phyloP scores from a whole-genome alignment of 1,284 basidiomycete genomes.

The Cryptococcus sp. region DNA sequence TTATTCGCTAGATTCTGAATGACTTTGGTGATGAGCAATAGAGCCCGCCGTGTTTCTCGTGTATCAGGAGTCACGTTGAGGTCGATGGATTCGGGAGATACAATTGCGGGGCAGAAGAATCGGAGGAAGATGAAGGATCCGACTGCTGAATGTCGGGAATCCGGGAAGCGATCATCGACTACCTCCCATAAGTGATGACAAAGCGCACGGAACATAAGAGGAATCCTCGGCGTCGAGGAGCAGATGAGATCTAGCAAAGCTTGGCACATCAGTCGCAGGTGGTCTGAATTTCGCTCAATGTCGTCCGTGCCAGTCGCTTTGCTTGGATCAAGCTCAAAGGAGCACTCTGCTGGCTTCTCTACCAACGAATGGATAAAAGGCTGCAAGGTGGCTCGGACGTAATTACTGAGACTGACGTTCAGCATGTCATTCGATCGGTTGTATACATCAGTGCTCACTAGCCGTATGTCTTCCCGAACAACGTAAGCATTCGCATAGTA shows the following conservation, averaged over 20 bases:
- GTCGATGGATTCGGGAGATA: slow-evolving; percentile 80
- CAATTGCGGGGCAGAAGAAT: slow-evolving; percentile 72
- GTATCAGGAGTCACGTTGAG: slow-evolving; percentile 70
- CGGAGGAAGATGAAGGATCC: slow-evolving; percentile 90
- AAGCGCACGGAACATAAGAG: slow-evolving; percentile 81
- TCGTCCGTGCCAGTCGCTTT: slow-evolving; percentile 64
- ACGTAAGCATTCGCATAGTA: slow-evolving; percentile 77
- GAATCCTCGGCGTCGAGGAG: slow-evolving; percentile 69
- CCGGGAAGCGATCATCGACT: slow-evolving; percentile 79
- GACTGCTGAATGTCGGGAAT: slow-evolving; percentile 79
- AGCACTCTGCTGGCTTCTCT: slow-evolving; percentile 69
- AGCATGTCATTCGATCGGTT: slow-evolving; percentile 4
- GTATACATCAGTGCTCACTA: slow-evolving; percentile 56
- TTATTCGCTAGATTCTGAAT: slow-evolving; percentile 92
- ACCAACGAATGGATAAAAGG: slow-evolving; percentile 75
- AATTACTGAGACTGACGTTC: slow-evolving; percentile 55
- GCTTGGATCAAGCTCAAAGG: slow-evolving; percentile 75
- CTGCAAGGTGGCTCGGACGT: slow-evolving; percentile 72
- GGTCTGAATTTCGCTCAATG: slow-evolving; percentile 67
- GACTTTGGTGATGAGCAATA: slow-evolving; percentile 84
- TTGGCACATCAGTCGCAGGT: slow-evolving; percentile 71
- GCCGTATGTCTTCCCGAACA: slow-evolving; percentile 81
- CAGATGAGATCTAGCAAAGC: slow-evolving; percentile 75
- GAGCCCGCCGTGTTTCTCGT: slow-evolving; percentile 66
- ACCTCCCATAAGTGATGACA: slow-evolving; percentile 78